Percentiles rank a stretch among this genome's conserved stretches.
Conservation (phyloP, 2,329 filamentous ascomycete species). For the Cytospora piceicola region DNA sequence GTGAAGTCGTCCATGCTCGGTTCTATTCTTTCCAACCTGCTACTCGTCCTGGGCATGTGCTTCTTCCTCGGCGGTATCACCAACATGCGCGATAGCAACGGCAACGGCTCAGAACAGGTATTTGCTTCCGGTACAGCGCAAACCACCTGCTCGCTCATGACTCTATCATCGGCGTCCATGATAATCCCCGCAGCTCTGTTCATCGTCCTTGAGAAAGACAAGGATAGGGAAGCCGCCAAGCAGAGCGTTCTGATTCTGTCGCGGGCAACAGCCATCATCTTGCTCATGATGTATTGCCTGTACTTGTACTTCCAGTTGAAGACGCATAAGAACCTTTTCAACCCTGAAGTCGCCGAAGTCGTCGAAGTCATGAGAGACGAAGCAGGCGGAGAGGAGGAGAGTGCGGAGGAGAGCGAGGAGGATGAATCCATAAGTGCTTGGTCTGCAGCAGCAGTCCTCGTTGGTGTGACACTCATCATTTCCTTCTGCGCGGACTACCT, state of each 20-base stretch:
- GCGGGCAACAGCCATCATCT: constrained; percentile 74
- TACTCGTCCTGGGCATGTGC: constrained; percentile 83
- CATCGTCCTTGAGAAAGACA: constrained; percentile 33
- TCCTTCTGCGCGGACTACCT: constrained; percentile 77
- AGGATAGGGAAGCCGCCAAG: constrained; percentile 44
- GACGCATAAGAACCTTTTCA: constrained; percentile 75
- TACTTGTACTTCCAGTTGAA: constrained; percentile 80
- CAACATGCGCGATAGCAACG: constrained; percentile 60
- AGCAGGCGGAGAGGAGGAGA: constrained; percentile 47
- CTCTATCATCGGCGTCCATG: constrained; percentile 74
- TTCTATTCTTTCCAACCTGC: constrained; percentile 90
- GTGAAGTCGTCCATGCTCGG: constrained; percentile 99
- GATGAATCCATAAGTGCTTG: constrained; percentile 62
- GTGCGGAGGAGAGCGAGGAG: constrained; percentile 48
- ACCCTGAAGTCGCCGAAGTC: constrained; percentile 49
- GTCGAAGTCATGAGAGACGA: constrained; percentile 37
- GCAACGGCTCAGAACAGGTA: constrained; percentile 65
- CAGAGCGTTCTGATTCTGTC: constrained; percentile 71
- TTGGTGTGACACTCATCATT: constrained; percentile 71
- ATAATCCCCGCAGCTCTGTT: constrained; percentile 71
- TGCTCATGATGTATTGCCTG: constrained; percentile 73
- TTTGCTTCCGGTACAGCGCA: constrained; percentile 80
- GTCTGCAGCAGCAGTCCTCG: constrained; percentile 67
- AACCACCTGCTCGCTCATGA: constrained; percentile 76
- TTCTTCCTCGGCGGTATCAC: constrained; percentile 75